Base-by-base conservation (phyloP, 2,329 filamentous ascomycete species). In the Daldinia sp. region DNA sequence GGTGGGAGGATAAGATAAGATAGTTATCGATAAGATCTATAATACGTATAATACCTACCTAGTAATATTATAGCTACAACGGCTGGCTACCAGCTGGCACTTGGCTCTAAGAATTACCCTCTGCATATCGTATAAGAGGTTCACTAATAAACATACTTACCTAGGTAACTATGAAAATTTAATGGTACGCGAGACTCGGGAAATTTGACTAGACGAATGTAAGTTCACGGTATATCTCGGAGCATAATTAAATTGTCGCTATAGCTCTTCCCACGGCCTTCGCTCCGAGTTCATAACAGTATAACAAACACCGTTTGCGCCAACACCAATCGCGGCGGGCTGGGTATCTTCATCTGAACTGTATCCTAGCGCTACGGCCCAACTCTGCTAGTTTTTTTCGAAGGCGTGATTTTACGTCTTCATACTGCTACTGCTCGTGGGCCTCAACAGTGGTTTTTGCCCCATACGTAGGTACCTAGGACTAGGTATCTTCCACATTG, bases 271-370 rank as follows among this genome's bases (percentile, higher is more conserved):
- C 15, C 6, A 15, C 18, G 15, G 23, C 20, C 39, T 30, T 33
- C 20, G 23, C n/a, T 39, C 26, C 13, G 37, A 44, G 20, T 42
- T 44, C n/a, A 44, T 23, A 54, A 41, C 42, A 48, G 37, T 37
- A 41, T 41, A 46, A 54, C 2, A 26, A 51, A 46, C 6, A 63
- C 63, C 53, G 35, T 63, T 50, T 42, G 30, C 50, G 53, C 57
- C 60, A 63, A 50, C 58, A 56, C 60, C 33, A 56, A 56, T 63
- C 61, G 56, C 37, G 67, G 51, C 42, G 54, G 51, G 56, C 30
- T 71, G 69, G 69, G 69, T 71, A 71, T 71, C 67, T 61, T 70
- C 63, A 41, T 63, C 62, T 54, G 58, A 30, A 56, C 48, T 60
- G 15, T 59, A 55, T 66, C 53, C 51, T 56, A 59, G 56, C 60